A percentile compares a stretch with the other conserved stretches of the same genome.
These are phyloP conservation scores for Spongispora temasekensis DNA, from an alignment of 1,284 basidiomycete species.

Conservation along the genomic window DNA sequence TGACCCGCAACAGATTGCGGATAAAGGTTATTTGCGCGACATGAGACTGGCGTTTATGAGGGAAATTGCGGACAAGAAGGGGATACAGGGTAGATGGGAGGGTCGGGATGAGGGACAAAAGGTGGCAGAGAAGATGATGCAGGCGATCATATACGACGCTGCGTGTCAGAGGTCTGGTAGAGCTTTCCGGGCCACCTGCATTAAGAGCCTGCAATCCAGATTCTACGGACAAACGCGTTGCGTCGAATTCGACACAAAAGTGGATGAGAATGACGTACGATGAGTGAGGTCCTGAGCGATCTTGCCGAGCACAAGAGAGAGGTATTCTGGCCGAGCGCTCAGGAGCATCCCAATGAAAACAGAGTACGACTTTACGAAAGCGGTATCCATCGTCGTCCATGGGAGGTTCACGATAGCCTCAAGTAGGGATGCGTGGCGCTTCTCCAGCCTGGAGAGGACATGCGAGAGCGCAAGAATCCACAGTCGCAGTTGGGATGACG, in stretches of 20 bases:
- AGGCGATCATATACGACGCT: slow-evolving; percentile 85
- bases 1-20: slow-evolving; percentile 84
- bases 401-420: slow-evolving; percentile 87
- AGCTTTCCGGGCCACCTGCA: slow-evolving; percentile 58
- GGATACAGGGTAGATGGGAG: slow-evolving; percentile 85
- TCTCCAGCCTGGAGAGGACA: slow-evolving; percentile 80
- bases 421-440: slow-evolving; percentile 80
- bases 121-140: slow-evolving; percentile 82
- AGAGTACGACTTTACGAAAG: slow-evolving; percentile 83
- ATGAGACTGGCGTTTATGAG: slow-evolving; percentile 89
- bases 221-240: slow-evolving; percentile 46
- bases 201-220: slow-evolving; percentile 66
- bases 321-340: slow-evolving; percentile 92
- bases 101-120: slow-evolving; percentile 89
- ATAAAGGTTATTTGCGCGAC: slow-evolving; percentile 88
- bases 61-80: slow-evolving; percentile 82
- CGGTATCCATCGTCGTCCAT: slow-evolving; percentile 87
- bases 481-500: slow-evolving; percentile 61
- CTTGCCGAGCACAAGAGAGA: slow-evolving; percentile 80
- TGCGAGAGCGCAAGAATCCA: slow-evolving; percentile 79
- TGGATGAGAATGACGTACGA: slow-evolving; percentile 58
- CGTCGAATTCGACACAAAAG: slow-evolving; percentile 1
- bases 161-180: slow-evolving; percentile 72
- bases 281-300: slow-evolving; percentile 85
- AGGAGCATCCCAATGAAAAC: slow-evolving; percentile 91